Conservation (phyloP, 306 rosid species). For the Fragaria iinumae region DNA sequence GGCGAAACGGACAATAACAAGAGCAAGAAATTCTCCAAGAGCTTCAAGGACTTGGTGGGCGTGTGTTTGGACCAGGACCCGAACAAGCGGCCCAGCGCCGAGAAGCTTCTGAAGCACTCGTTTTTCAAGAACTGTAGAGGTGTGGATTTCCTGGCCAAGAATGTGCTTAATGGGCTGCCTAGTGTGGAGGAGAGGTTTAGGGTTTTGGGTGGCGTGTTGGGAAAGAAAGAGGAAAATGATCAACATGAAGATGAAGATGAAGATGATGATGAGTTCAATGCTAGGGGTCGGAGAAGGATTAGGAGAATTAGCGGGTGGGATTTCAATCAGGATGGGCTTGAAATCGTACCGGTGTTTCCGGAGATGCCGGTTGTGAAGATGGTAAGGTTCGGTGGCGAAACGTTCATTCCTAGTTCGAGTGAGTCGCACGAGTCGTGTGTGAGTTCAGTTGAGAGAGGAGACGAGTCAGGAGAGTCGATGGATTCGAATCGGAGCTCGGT, state of each 20-base stretch:
- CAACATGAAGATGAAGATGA: background rate
- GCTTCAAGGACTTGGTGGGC: constrained; percentile 65
- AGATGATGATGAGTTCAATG: background rate
- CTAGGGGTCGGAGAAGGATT: background rate
- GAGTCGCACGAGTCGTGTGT: background rate
- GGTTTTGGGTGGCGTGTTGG: background rate
- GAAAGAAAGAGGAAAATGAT: background rate
- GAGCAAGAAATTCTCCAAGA: constrained; percentile 47
- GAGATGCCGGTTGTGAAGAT: constrained; percentile 20
- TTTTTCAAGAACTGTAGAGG: constrained; percentile 54
- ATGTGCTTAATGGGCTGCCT: constrained; percentile 46
- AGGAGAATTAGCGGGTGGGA: constrained; percentile 70
- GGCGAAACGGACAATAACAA: constrained; percentile 9
- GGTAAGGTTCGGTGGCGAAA: constrained; percentile 35
- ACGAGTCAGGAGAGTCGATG: constrained; percentile 7
- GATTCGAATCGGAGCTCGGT: constrained; percentile 16
- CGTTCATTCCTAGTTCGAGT: background rate
- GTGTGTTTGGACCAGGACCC: constrained; percentile 65
- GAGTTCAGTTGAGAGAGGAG: constrained; percentile 4
- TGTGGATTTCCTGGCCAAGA: constrained; percentile 41
- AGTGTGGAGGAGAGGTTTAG: constrained; percentile 56
- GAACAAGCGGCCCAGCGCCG: constrained; percentile 48
- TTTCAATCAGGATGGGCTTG: constrained; percentile 60
- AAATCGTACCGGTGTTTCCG: constrained; percentile 55
- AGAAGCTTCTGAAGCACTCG: constrained; percentile 46